Base-by-base conservation (phyloP, 805 yeast species). In the Zygoascus ofunaensis region DNA sequence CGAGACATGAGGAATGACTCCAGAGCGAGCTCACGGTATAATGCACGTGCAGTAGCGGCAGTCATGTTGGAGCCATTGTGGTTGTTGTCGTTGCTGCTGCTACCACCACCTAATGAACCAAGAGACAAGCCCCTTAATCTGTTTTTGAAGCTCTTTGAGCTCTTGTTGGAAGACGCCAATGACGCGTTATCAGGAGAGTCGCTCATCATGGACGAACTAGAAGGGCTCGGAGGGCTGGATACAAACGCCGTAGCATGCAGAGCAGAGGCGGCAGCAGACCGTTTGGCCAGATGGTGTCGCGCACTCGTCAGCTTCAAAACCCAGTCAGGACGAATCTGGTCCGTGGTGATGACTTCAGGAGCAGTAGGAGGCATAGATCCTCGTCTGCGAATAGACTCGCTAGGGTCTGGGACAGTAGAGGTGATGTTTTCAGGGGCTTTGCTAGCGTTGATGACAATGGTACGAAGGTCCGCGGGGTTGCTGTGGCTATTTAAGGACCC, bases 251-350 rank as follows among this genome's bases (percentile, higher is more conserved):
- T 79, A 2, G 94, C 10, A 63, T 90, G 97, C 34, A 90, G 76
- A 0, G 95, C 95, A 28, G 86, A 85, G 0, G 97, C 97, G 12
- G 95, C 86, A 0, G 97, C 97, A 0, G 96, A 80, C 55, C 87
- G 74, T 46, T 94, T 74, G 0, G 94, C 95, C 30, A 87, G 65
- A 51, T 80, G 80, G 47, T 80, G 73, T 42, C 89, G 74, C 3
- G 95, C 95, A 41, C 76, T 71, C 5, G 72, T 69, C 39, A 90
- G 71, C 50, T 79, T 82, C 17, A 70, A 64, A 55, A 85, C 87
- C 98, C 98, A 90, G 57, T 86, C 95, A 1, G 98, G 97, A 42
- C 97, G 72, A 35, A 90, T 84, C 50, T 62, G 65, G 63, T 90
- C 98, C 7, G 87, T 77, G 0, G 90, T 79, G 21, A 87, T 72